A percentile compares a stretch with the other conserved stretches of the same genome.
phyloP scores from a whole-genome alignment of 2,329 filamentous ascomycete genomes.

The Trichoderma breve region DNA sequence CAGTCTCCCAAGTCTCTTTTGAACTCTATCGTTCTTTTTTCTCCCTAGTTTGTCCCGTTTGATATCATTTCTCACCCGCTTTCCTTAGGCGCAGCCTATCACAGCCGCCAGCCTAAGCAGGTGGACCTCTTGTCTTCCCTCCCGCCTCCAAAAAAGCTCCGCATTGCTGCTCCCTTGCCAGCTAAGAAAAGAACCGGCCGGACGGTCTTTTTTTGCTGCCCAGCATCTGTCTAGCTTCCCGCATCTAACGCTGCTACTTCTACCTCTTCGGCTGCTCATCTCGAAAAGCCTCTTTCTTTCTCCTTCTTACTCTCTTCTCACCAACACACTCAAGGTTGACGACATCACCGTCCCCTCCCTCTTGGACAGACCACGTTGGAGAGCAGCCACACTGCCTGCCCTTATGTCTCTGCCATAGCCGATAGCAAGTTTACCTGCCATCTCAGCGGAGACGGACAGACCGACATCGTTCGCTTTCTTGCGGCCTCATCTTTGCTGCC shows the following conservation, averaged over 20 bases:
- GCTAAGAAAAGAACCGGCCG: background rate
- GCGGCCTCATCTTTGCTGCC: constrained; percentile 4
- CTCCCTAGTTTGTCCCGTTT: background rate
- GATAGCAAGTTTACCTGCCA: background rate
- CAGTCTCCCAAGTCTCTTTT: background rate
- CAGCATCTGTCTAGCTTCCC: constrained; percentile 3
- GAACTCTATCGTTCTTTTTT: background rate
- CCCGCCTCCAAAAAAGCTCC: constrained; percentile 13
- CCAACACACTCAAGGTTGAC: background rate
- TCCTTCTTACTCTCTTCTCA: background rate
- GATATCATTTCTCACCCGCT: constrained; percentile 1
- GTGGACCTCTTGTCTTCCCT: constrained; percentile 5
- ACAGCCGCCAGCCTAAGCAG: constrained; percentile 5
- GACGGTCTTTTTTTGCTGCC: constrained; percentile 6
- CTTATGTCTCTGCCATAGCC: constrained; percentile 16
- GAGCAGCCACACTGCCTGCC: background rate
- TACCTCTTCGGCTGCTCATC: background rate
- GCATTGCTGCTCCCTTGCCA: constrained; percentile 11
- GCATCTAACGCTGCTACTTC: background rate
- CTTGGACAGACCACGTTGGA: background rate
- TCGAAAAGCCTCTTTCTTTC: background rate
- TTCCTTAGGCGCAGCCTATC: background rate
- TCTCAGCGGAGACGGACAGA: constrained; percentile 6
- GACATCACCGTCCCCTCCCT: background rate
- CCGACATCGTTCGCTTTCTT: constrained; percentile 3